Percentiles rank a stretch among this genome's conserved stretches.
phyloP scores from a whole-genome alignment of 1,284 basidiomycete genomes.

The Leccinum solheimii region DNA sequence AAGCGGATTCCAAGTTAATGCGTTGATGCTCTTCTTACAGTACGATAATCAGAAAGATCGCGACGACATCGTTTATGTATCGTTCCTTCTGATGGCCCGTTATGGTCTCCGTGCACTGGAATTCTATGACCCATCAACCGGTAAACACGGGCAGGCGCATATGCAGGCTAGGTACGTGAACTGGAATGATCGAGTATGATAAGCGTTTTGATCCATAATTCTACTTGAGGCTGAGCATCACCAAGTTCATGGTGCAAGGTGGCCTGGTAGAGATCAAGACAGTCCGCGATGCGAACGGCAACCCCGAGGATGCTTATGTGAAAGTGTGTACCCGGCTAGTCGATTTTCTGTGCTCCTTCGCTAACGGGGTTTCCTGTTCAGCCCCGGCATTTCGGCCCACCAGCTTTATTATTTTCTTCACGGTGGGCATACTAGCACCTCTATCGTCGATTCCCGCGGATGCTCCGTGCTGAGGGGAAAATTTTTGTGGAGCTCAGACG shows the following conservation, averaged over 20 bases:
- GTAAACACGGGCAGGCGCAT: constrained; percentile 87
- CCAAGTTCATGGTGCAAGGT: constrained; percentile 69
- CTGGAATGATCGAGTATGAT: background rate
- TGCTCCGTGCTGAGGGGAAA: too few species aligned
- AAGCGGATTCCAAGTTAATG: background rate
- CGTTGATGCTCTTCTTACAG: constrained; percentile 36
- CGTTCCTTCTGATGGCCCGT: constrained; percentile 84
- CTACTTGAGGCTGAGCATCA: constrained; percentile 69
- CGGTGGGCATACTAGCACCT: too few species aligned
- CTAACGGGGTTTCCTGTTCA: background rate
- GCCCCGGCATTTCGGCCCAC: too few species aligned
- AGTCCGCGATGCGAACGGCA: constrained; percentile 54
- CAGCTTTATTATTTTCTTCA: too few species aligned
- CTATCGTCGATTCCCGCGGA: too few species aligned
- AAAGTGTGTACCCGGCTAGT: constrained; percentile 44
- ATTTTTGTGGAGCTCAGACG: too few species aligned
- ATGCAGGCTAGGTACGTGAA: constrained; percentile 76
- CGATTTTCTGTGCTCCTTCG: background rate
- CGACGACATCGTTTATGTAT: constrained; percentile 77
- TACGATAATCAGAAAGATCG: constrained; percentile 67
- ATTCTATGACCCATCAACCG: constrained; percentile 75
- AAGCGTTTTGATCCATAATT: background rate
- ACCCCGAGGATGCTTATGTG: constrained; percentile 68
- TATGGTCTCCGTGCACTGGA: constrained; percentile 78
- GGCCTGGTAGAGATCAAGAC: constrained; percentile 74